Evolutionary conservation across 2,329 filamentous ascomycete species (phyloP).

Genomic region (Hymenoscyphus salicellus): DNA sequence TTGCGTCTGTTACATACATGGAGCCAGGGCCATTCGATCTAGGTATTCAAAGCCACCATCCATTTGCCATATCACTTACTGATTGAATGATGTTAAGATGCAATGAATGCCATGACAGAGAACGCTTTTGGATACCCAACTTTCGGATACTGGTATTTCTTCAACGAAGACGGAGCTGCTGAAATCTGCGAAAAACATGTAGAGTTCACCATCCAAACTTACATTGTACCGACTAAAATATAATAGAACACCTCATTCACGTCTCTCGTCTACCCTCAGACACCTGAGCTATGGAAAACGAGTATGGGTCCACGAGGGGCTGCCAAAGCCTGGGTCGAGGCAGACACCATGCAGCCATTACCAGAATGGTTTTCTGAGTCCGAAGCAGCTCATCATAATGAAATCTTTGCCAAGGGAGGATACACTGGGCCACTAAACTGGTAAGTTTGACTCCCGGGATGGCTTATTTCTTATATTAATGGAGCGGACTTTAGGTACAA

Average conservation of each 20-base stretch:
- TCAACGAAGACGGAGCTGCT: conserved; percentile 17
- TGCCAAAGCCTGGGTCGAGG: background rate
- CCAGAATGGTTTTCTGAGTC: background rate
- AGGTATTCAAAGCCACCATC: background rate
- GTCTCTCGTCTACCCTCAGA: background rate
- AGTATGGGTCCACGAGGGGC: conserved; percentile 1
- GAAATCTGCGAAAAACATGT: conserved; percentile 5
- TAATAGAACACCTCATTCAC: background rate
- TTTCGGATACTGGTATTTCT: conserved; percentile 20
- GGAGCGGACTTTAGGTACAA: background rate
- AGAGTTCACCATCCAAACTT: background rate
- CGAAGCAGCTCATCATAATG: conserved; percentile 3
- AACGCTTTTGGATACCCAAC: conserved; percentile 12
- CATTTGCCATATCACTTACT: background rate
- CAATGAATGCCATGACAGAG: conserved; percentile 12
- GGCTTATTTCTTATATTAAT: background rate
- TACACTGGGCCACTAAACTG: conserved; percentile 3
- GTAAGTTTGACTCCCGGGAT: background rate
- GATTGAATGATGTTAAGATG: conserved; percentile 4
- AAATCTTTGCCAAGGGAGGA: background rate
- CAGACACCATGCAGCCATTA: background rate
- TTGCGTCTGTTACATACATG: conserved; percentile 12
- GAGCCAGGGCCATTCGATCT: conserved; percentile 14
- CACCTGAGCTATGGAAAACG: background rate
- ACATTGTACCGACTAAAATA: background rate